Base-by-base conservation (phyloP, 306 rosid genomes). In the Cicer chorassanicum region DNA sequence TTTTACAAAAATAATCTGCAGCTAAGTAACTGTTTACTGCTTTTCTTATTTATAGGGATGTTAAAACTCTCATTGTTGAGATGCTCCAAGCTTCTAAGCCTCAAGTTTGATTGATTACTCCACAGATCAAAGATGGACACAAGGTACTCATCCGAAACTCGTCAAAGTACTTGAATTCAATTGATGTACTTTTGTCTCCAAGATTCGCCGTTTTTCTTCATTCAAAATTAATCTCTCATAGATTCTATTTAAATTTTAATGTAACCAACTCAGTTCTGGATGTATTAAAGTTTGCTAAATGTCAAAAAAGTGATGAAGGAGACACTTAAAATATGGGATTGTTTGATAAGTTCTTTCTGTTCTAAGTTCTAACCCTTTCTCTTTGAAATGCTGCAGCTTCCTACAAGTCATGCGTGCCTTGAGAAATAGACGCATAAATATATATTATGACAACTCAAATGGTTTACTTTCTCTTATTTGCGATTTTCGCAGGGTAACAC, bases 51-150 rank as follows among this genome's bases (percentile, higher is more conserved):
- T 75, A 29, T 63, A 94, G 97, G 89, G 96, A 88, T 65, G 93
- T 94, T 68, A 94, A 94, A 92, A 94, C 88, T 70, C 91, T 94
- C 41, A 87, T 94, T 75, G 93, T 94, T 72, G 98, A 94, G 87
- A 94, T 94, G 98, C 93, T 94, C 76, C 92, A 88, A 73, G 96
- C 89, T 48, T 96, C 96, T 36, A 84, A 71, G 78, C 79, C 91
- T 73, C 83, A 83, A 65, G 82, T 0, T 77, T 80, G 72, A 77
- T 79, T 83, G 81, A 86, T 77, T 72, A 34, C 69, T 51, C 61
- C 61, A 67, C 57, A 44, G 11, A 21, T 44, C 70, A 66, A 65
- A 60, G 18, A 74, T 86, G 53, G 56, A 76, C 36, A 29, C 36
- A 24, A 71, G 79, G 94, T 87, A 49, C 78, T 41, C 69, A 54